A percentile compares a stretch with the other conserved stretches of the same genome.
Conservation (phyloP, 129 eudicot genomes). For the Artemisia tridentata region DNA sequence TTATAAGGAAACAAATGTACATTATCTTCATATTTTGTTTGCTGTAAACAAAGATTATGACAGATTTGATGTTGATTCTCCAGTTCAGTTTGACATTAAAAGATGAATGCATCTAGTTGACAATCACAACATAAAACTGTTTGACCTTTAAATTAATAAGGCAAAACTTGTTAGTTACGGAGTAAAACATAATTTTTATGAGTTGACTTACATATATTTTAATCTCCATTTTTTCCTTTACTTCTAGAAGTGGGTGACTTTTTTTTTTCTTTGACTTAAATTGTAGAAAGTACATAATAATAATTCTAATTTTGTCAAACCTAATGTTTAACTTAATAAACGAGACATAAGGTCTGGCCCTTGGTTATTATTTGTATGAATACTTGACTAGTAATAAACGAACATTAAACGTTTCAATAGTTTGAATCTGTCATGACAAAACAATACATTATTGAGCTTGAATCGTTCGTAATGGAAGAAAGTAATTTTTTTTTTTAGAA, state of each 20-base stretch:
- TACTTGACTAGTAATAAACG: too few species aligned
- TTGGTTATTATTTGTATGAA: too few species aligned
- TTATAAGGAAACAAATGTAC: too few species aligned
- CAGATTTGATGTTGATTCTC: not conserved
- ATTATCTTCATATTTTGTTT: not conserved
- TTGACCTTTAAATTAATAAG: not conserved
- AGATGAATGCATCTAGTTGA: not conserved
- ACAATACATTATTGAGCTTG: too few species aligned
- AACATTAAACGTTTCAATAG: too few species aligned
- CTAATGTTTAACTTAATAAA: not conserved
- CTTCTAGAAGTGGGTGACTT: conserved; percentile 1
- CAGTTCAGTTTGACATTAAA: not conserved
- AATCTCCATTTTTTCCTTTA: not conserved
- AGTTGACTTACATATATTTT: not conserved
- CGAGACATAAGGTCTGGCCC: too few species aligned
- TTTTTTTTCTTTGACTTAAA: not conserved
- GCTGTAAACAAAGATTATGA: not conserved
- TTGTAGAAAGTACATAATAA: not conserved
- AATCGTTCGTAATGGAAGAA: not conserved
- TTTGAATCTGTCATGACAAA: too few species aligned
- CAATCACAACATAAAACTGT: not conserved
- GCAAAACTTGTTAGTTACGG: not conserved
- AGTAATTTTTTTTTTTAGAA: too few species aligned
- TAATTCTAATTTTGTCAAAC: not conserved
- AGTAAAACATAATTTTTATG: too few species aligned